Evolutionary conservation across 2,329 filamentous ascomycete species (phyloP).

Genomic region (Orbilia brochopaga): DNA sequence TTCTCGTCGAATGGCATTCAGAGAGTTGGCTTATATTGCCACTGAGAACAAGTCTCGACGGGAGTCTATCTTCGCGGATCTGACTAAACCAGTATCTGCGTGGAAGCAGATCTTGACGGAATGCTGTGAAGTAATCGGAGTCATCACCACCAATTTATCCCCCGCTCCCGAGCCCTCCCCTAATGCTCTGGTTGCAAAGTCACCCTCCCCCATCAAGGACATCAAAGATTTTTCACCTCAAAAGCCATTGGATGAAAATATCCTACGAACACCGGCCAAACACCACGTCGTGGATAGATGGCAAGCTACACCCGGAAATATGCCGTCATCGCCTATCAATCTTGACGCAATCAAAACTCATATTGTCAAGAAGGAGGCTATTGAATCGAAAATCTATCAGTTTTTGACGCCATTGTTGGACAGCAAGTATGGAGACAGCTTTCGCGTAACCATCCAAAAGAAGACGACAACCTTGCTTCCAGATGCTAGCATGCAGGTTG

Average conservation of each 20-base stretch:
- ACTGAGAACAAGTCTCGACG: conserved; percentile 51
- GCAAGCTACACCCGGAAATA: conserved; percentile 43
- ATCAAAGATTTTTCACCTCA: conserved; percentile 44
- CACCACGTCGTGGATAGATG: conserved; percentile 25
- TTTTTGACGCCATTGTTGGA: conserved; percentile 45
- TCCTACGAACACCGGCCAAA: conserved; percentile 29
- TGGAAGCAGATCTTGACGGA: conserved; percentile 54
- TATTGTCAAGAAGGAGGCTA: conserved; percentile 39
- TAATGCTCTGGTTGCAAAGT: conserved; percentile 4
- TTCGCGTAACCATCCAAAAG: conserved; percentile 53
- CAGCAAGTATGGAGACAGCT: conserved; percentile 51
- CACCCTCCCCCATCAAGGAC: conserved; percentile 31
- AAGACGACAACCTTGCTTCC: conserved; percentile 53
- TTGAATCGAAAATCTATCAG: conserved; percentile 40
- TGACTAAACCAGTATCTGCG: conserved; percentile 52
- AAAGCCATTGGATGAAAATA: conserved; percentile 34
- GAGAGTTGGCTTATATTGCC: conserved; percentile 52
- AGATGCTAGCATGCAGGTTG: conserved; percentile 52
- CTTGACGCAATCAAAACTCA: conserved; percentile 32
- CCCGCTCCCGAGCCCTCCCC: conserved; percentile 20
- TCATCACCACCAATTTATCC: conserved; percentile 17
- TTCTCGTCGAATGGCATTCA: conserved; percentile 53
- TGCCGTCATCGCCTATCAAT: conserved; percentile 41
- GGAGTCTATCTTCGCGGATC: conserved; percentile 53
- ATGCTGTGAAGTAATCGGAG: conserved; percentile 50